Base-by-base conservation (phyloP, 306 rosid species). In the Amphicarpaea edgeworthii region DNA sequence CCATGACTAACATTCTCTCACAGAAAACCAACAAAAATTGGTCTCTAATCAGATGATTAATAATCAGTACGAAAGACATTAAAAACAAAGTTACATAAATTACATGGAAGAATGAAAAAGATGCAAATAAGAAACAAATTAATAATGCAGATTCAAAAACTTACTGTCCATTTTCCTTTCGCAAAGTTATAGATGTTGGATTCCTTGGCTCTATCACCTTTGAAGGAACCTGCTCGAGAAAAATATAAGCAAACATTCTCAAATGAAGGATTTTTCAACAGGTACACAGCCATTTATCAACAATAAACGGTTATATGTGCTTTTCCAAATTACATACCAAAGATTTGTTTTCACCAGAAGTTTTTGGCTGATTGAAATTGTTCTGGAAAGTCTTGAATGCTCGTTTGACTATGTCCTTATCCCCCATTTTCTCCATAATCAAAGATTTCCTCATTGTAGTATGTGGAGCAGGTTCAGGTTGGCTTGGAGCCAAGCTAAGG, bases 381-480 rank as follows among this genome's bases (percentile, higher is more conserved):
- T 83, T 90, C 79, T 93, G 91, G 77, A 93, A 90, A 16, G 96
- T 77, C 87, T 85, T 93, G 40, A 93, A 93, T 73, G 93, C 88
- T 59, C 91, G 87, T 78, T 86, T 90, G 32, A 93, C 94, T 55
- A 88, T 93, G 73, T 93, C 96, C 83, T 89, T 93, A 63, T 93
- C 96, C 70, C 88, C 91, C 94, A 88, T 90, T 80, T 77, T 83
- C 90, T 93, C 98, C 93, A 93, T 87, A 59, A 93, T 76, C 59
- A 84, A 77, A 14, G 94, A 85, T 75, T 78, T 90, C 72, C 93
- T 82, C 83, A 83, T 24, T 15, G 83, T 64, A 12, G 72, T 66
- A 57, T 12, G 84, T 14, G 91, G 72, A 68, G 80, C 60, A 42
- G 87, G 83, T 68, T 82, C 85, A 46, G 75, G 82, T 19, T 76